These are phyloP conservation scores for Ormosia emarginata DNA, from an alignment of 306 rosid species.

Conservation along the genomic window DNA sequence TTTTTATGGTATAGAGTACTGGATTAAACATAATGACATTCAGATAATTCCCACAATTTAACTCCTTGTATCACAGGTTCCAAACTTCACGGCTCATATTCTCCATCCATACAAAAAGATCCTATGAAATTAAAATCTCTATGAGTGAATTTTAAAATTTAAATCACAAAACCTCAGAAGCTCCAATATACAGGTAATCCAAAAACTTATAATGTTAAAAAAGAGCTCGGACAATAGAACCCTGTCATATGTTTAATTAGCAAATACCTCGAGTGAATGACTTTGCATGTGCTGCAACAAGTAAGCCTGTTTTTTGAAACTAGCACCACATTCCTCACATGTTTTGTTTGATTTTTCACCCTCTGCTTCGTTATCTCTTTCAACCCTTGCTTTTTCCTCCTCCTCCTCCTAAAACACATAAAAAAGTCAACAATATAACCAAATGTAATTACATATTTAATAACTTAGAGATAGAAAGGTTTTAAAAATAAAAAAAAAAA, in stretches of 20 bases:
- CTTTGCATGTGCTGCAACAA: constrained; percentile 79
- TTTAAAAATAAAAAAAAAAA: neutral
- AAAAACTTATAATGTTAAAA: neutral
- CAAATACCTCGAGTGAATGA: constrained; percentile 77
- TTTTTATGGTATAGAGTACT: neutral
- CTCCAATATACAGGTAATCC: neutral
- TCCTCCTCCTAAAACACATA: constrained; percentile 43
- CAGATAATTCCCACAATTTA: neutral
- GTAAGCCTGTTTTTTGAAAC: constrained; percentile 71
- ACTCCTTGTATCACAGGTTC: neutral
- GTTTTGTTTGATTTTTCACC: constrained; percentile 38
- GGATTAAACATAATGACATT: neutral
- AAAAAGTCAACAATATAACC: neutral
- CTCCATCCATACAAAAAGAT: neutral
- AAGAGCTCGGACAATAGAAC: neutral
- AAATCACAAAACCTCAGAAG: neutral
- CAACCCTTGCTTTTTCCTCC: constrained; percentile 30
- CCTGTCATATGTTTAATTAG: neutral
- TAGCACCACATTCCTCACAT: constrained; percentile 68
- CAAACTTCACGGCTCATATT: neutral
- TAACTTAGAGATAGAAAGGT: neutral
- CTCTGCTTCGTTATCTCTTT: constrained; percentile 17
- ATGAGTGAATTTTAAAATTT: neutral
- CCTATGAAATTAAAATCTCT: neutral
- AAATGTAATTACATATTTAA: neutral